Evolutionary conservation across 148 eudicot genomes (phyloP).

Genomic region (Chenopodium album): DNA sequence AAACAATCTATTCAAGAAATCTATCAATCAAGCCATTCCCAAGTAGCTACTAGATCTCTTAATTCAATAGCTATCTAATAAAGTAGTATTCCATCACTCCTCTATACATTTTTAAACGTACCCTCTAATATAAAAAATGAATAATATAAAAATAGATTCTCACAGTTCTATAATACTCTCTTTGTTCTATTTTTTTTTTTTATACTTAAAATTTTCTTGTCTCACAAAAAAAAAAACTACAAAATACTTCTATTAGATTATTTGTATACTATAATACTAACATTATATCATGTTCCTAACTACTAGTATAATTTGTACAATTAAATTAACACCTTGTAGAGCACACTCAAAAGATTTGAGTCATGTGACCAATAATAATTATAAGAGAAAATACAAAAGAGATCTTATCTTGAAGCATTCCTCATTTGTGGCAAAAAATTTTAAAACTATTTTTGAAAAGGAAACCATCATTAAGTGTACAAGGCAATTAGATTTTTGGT

Average conservation of each 20-base stretch:
- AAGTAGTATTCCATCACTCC: neutral
- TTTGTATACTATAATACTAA: too few species aligned
- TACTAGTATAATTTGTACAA: neutral
- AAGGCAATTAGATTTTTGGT: slow-evolving; percentile 13
- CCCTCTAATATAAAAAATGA: too few species aligned
- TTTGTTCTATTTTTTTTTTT: too few species aligned
- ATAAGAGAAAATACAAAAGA: neutral
- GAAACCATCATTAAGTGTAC: slow-evolving; percentile 15
- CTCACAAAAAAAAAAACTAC: too few species aligned
- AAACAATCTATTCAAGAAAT: neutral
- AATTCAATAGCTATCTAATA: neutral
- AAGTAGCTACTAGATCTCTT: slow-evolving; percentile 1
- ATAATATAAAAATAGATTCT: too few species aligned
- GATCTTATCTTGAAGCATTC: slow-evolving; percentile 24
- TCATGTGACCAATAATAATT: too few species aligned
- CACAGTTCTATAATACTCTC: too few species aligned
- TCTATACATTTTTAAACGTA: too few species aligned
- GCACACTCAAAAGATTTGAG: neutral
- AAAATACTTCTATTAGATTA: too few species aligned
- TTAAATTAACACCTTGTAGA: neutral
- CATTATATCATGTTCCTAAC: too few species aligned
- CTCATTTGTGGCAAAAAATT: neutral
- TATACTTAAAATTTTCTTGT: too few species aligned
- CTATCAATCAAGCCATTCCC: neutral
- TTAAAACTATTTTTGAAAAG: neutral